Percentiles rank a stretch among this genome's conserved stretches.
Evolutionary conservation across 331 rosid species (phyloP).

Genomic region (Quercus lobata): DNA sequence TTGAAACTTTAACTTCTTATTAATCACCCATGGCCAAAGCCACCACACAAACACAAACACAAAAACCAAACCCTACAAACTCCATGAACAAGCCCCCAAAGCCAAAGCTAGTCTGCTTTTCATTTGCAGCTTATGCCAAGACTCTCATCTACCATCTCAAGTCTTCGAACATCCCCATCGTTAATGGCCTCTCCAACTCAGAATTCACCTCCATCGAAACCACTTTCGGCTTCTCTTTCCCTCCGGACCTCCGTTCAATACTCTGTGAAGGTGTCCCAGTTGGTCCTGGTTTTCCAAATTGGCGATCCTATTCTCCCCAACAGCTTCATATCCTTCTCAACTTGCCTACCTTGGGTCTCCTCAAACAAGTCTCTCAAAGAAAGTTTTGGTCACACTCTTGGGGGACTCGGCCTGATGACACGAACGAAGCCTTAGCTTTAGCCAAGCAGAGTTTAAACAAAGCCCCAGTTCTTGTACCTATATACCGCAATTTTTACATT

Average conservation of each 20-base stretch:
- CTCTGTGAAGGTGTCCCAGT: conserved; percentile 76
- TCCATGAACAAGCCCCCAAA: conserved; percentile 14
- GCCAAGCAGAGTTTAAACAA: conserved; percentile 21
- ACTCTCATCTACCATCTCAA: conserved; percentile 43
- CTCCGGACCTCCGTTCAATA: conserved; percentile 75
- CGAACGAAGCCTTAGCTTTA: conserved; percentile 4
- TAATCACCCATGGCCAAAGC: conserved; percentile 28
- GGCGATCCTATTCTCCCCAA: conserved; percentile 77
- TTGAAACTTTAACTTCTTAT: neutral
- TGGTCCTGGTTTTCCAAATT: conserved; percentile 70
- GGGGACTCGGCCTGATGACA: conserved; percentile 39
- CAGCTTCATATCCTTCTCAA: conserved; percentile 60
- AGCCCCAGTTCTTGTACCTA: conserved; percentile 63
- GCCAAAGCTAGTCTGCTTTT: conserved; percentile 69
- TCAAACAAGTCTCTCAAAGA: conserved; percentile 43
- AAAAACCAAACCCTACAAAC: neutral
- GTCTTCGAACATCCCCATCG: conserved; percentile 38
- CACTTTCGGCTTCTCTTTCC: conserved; percentile 51
- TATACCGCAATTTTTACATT: conserved; percentile 57
- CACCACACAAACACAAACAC: neutral
- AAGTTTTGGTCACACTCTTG: conserved; percentile 60
- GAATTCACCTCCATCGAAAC: conserved; percentile 58
- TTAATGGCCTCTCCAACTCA: conserved; percentile 52
- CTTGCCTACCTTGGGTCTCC: conserved; percentile 48
- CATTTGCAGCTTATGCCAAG: conserved; percentile 70